These are phyloP conservation scores for Alternaria sp. DNA, from an alignment of 2,329 filamentous ascomycete species.

Conservation along the genomic window DNA sequence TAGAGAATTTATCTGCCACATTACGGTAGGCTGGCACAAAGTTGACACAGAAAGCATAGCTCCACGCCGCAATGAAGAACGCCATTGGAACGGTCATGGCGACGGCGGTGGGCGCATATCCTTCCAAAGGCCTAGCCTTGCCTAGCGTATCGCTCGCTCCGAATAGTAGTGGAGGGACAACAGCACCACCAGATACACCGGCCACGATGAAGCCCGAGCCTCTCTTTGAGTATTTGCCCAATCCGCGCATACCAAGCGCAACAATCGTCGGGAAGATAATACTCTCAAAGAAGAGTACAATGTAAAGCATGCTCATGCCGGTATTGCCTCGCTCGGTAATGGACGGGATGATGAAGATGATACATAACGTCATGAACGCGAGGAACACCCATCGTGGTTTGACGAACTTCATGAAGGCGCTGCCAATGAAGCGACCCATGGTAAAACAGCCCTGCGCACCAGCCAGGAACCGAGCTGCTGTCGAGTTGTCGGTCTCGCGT, in stretches of 20 bases:
- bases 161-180: slow-evolving; percentile 73
- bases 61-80: slow-evolving; percentile 57
- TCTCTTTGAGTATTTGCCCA: slow-evolving; percentile 78
- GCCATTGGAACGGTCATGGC: slow-evolving; percentile 71
- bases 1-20: slow-evolving; percentile 64
- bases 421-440: slow-evolving; percentile 72
- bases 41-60: slow-evolving; percentile 60
- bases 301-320: slow-evolving; percentile 66
- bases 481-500: slow-evolving; percentile 50
- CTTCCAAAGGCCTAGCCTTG: slow-evolving; percentile 17
- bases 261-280: slow-evolving; percentile 85
- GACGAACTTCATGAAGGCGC: slow-evolving; percentile 68
- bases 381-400: slow-evolving; percentile 75
- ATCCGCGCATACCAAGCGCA: slow-evolving; percentile 75
- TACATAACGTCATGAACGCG: slow-evolving; percentile 62
- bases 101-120: slow-evolving; percentile 57
- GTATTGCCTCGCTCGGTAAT: slow-evolving; percentile 60
- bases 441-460: slow-evolving; percentile 77
- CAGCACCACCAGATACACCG: slow-evolving; percentile 74
- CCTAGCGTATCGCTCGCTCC: slow-evolving; percentile 69
- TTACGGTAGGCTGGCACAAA: slow-evolving; percentile 68
- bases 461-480: slow-evolving; percentile 72
- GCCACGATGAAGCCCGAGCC: slow-evolving; percentile 76
- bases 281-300: slow-evolving; percentile 82
- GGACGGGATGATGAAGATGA: slow-evolving; percentile 63